Evolutionary conservation across 495 filamentous ascomycete species (phyloP).

Genomic region (Penicillium ochrochloron): DNA sequence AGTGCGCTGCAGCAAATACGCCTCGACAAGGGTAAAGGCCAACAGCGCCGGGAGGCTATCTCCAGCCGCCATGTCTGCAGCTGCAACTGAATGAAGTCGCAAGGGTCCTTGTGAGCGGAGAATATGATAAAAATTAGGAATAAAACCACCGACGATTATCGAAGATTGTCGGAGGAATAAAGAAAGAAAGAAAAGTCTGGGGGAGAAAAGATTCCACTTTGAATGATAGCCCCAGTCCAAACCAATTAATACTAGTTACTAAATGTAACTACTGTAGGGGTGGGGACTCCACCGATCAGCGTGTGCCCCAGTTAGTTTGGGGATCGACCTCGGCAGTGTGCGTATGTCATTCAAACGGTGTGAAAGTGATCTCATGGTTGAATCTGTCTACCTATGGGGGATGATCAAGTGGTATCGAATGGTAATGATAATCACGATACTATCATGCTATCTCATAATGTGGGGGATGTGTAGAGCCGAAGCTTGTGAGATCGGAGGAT

Average conservation of each 20-base stretch:
- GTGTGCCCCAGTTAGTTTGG: neutral
- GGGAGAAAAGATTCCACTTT: conserved; percentile 2
- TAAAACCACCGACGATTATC: neutral
- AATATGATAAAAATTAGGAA: neutral
- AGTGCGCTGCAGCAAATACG: conserved; percentile 36
- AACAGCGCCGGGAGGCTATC: conserved; percentile 25
- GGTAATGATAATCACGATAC: neutral
- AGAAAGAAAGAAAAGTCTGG: neutral
- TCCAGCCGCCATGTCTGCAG: conserved; percentile 16
- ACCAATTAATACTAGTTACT: neutral
- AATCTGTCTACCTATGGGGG: neutral
- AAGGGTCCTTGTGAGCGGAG: neutral
- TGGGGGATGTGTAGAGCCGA: neutral
- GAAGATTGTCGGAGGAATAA: neutral
- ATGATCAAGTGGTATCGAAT: neutral
- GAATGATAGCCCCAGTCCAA: neutral
- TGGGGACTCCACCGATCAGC: conserved; percentile 5
- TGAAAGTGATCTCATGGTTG: neutral
- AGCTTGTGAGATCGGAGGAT: conserved; percentile 8
- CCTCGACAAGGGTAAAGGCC: conserved; percentile 33
- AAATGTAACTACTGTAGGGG: neutral
- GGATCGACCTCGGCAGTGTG: conserved; percentile 5
- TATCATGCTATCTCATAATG: neutral
- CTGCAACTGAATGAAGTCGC: neutral
- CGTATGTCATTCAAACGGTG: neutral